Conservation (phyloP, 2,329 filamentous ascomycete genomes). For the Davidsoniella neocaledoniae region DNA sequence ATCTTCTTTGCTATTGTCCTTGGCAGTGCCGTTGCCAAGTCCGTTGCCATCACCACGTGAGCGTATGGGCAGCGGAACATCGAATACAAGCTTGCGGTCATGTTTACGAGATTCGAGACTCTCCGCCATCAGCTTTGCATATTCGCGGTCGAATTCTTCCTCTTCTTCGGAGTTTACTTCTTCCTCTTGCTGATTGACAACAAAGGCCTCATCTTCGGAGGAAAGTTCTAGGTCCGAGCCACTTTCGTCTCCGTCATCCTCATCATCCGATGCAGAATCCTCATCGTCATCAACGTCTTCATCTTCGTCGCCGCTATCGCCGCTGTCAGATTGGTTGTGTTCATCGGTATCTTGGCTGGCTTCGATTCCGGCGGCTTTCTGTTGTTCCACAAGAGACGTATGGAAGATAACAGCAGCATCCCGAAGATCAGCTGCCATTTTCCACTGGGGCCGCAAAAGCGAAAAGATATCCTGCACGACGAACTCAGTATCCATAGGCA, state of each 20-base stretch:
- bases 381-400: conserved; percentile 77
- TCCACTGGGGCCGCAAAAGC: conserved; percentile 80
- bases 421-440: conserved; percentile 60
- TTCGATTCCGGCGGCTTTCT: conserved; percentile 60
- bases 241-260: conserved; percentile 44
- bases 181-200: conserved; percentile 82
- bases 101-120: conserved; percentile 92
- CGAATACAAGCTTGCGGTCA: conserved; percentile 84
- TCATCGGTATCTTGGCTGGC: conserved; percentile 58
- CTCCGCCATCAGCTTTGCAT: conserved; percentile 96
- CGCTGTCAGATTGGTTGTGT: conserved; percentile 62
- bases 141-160: conserved; percentile 93
- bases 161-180: conserved; percentile 84
- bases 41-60: conserved; percentile 25
- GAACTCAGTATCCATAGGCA: conserved; percentile 97
- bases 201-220: conserved; percentile 73
- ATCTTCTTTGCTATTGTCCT: not conserved
- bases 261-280: conserved; percentile 37
- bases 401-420: conserved; percentile 75
- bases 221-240: conserved; percentile 14
- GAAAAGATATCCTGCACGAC: conserved; percentile 85
- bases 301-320: conserved; percentile 44
- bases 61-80: conserved; percentile 91
- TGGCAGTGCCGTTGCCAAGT: not conserved
- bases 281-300: conserved; percentile 42